Base-by-base conservation (phyloP, 257 asterid species). In the Solanum rostratum region DNA sequence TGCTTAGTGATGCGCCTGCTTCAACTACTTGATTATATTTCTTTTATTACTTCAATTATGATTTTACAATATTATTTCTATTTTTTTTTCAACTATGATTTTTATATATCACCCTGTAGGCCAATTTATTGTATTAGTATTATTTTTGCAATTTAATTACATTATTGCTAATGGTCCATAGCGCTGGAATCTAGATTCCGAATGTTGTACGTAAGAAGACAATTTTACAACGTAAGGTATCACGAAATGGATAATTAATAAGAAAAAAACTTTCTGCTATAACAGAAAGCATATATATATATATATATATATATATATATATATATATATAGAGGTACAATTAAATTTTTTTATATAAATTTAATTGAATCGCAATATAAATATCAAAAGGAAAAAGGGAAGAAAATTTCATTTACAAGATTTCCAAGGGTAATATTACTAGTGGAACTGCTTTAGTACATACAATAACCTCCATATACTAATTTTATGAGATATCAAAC, bases 341-440 rank as follows among this genome's bases (percentile, higher is more conserved):
- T n/a, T n/a, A n/a, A n/a, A n/a, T n/a, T n/a, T n/a, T n/a, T n/a
- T n/a, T n/a, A n/a, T n/a, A n/a, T n/a, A 18, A 68, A 68, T 18
- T 37, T 33, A 9, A 68, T 66, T 0, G 0, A 66, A 0, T 62
- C 0, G 4, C 0, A 22, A 27, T 12, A 62, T 12, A 1, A 0
- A 24, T 24, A 12, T 19, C 1, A 10, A 20, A 9, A 0, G 3
- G 4, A 10, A 73, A 13, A 30, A 43, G 1, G 0, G 0, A 1
- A n/a, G 12, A 43, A n/a, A 70, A 41, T 5, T 71, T 18, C 19
- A 39, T 39, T 70, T 70, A 3, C 19, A 41, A 70, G 6, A 39
- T 41, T 70, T 39, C 20, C 53, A 70, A 70, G 19, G 11, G 45
- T n/a, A 37, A 43, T n/a, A n/a, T 71, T 71, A 27, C 55, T 43